phyloP scores from a whole-genome alignment of 2,329 filamentous ascomycete genomes.

The Sclerotinia nivalis region DNA sequence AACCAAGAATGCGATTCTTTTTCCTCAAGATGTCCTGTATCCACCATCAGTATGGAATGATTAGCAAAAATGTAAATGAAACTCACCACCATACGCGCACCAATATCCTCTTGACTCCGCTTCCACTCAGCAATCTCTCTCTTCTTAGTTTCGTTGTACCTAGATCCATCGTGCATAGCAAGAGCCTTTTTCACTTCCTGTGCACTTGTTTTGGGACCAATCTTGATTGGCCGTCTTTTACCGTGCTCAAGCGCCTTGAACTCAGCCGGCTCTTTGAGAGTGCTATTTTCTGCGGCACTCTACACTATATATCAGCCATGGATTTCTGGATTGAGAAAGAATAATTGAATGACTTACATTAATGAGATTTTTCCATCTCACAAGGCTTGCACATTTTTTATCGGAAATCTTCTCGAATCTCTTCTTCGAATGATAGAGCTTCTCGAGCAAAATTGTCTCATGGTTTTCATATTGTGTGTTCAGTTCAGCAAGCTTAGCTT shows the following conservation, averaged over 20 bases:
- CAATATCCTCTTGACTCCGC: background rate
- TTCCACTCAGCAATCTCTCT: background rate
- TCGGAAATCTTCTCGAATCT: background rate
- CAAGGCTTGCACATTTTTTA: background rate
- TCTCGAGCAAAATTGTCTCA: background rate
- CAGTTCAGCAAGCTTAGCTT: background rate
- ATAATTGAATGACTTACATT: background rate
- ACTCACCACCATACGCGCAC: background rate
- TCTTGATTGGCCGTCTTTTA: background rate
- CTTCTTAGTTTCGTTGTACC: background rate
- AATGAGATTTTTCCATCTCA: background rate
- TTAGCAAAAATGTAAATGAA: background rate
- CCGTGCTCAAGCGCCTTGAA: background rate
- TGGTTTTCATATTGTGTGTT: background rate
- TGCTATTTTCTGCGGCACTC: background rate
- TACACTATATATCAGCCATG: background rate
- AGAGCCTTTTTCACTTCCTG: background rate
- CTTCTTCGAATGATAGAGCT: background rate
- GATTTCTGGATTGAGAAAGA: background rate
- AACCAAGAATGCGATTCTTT: conserved; percentile 4
- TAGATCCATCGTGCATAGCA: background rate
- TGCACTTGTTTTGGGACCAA: background rate
- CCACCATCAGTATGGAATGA: background rate
- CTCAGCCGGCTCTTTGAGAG: background rate
- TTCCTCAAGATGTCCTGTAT: background rate